phyloP scores from a whole-genome alignment of 1,139 yeast species.

The Suhomyces taliae region DNA sequence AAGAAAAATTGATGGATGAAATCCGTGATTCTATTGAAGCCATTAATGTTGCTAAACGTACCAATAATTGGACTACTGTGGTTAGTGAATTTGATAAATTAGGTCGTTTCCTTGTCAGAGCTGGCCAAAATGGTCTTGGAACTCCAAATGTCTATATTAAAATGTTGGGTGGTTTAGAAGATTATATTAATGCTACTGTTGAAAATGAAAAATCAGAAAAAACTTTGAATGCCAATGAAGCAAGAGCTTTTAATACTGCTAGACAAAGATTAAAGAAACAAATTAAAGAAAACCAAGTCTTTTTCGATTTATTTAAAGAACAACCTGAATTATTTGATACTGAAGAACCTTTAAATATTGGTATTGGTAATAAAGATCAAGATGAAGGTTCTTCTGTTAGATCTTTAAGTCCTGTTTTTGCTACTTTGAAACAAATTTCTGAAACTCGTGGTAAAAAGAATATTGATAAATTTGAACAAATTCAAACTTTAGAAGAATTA shows the following conservation, averaged over 20 bases:
- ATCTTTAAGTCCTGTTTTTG: constrained; percentile 56
- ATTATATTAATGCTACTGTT: constrained; percentile 56
- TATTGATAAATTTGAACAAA: constrained; percentile 81
- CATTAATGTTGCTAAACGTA: constrained; percentile 68
- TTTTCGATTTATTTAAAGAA: constrained; percentile 60
- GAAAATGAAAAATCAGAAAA: constrained; percentile 63
- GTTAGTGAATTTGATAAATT: constrained; percentile 78
- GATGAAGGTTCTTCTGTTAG: constrained; percentile 22
- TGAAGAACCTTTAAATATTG: constrained; percentile 41
- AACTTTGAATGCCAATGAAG: constrained; percentile 78
- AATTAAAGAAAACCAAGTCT: constrained; percentile 62
- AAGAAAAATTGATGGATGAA: constrained; percentile 89
- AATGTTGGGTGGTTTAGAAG: constrained; percentile 72
- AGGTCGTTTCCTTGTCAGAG: constrained; percentile 63
- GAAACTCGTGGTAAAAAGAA: constrained; percentile 97
- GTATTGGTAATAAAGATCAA: constrained; percentile 9
- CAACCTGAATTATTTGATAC: constrained; percentile 73
- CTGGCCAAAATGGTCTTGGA: constrained; percentile 70
- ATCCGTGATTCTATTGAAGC: constrained; percentile 66
- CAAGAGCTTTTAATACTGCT: constrained; percentile 84
- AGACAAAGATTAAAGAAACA: constrained; percentile 88
- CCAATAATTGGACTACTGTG: constrained; percentile 79
- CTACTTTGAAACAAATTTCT: constrained; percentile 69
- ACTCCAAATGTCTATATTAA: constrained; percentile 74
- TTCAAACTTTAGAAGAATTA: constrained; percentile 66